Conservation (phyloP, 768 basidiomycete genomes). For the Mycena albidolilacea region DNA sequence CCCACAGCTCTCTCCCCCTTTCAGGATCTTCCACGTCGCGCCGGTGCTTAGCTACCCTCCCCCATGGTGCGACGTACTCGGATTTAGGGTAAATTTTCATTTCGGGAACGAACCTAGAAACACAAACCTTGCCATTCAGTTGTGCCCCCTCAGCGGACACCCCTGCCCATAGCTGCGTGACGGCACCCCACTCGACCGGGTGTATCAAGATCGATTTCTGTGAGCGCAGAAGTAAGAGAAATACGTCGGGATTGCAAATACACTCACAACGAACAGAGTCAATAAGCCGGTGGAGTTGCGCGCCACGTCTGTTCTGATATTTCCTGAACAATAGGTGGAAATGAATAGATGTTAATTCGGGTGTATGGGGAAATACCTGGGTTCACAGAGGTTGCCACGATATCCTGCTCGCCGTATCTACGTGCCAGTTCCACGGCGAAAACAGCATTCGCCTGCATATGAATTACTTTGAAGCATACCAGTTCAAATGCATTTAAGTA, state of each 20-base stretch:
- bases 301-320: slow-evolving; percentile 30
- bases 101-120: slow-evolving; percentile 2
- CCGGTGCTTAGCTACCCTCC: slow-evolving; percentile 42
- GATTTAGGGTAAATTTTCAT: not conserved
- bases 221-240: not conserved
- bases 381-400: slow-evolving; percentile 62
- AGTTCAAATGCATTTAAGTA: slow-evolving; percentile 42
- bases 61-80: slow-evolving; percentile 50
- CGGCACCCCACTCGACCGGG: slow-evolving; percentile 53
- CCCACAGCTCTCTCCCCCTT: slow-evolving; percentile 48
- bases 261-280: slow-evolving; percentile 2
- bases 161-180: slow-evolving; percentile 62
- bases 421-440: slow-evolving; percentile 62
- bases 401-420: slow-evolving; percentile 60
- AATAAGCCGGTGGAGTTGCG: slow-evolving; percentile 3
- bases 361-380: slow-evolving; percentile 51
- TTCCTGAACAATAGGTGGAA: not conserved
- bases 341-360: too few relatives aligned
- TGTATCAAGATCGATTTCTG: slow-evolving; percentile 46
- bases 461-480: not conserved
- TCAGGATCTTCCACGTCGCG: slow-evolving; percentile 45
- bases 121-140: slow-evolving; percentile 59
- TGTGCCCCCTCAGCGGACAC: slow-evolving; percentile 53
- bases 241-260: not conserved
- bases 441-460: slow-evolving; percentile 58